Conservation (phyloP, 306 rosid species). For the Quercus robur region DNA sequence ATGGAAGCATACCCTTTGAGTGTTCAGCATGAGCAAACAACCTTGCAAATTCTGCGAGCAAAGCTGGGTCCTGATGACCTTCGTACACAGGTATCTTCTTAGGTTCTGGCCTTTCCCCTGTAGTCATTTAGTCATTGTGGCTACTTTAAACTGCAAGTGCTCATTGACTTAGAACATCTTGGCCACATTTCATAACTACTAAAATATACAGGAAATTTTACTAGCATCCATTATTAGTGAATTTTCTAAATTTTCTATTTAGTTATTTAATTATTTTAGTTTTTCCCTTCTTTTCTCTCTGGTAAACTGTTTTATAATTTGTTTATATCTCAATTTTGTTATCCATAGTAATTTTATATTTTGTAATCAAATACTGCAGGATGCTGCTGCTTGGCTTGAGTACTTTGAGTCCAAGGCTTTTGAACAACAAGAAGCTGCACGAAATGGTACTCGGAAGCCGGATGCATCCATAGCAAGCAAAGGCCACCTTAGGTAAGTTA, state of each 20-base stretch:
- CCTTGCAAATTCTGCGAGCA: conserved; percentile 88
- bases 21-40: conserved; percentile 98
- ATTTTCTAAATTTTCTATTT: not conserved
- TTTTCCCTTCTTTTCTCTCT: not conserved
- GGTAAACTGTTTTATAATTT: not conserved
- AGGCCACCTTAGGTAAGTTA: conserved; percentile 88
- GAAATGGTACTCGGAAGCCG: conserved; percentile 93
- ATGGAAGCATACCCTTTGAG: conserved; percentile 99
- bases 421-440: conserved; percentile 99
- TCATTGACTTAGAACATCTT: not conserved
- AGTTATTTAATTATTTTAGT: not conserved
- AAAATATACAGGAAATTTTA: not conserved
- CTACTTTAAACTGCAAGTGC: not conserved
- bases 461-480: conserved; percentile 98
- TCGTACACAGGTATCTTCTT: conserved; percentile 82
- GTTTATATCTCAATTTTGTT: not conserved
- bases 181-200: not conserved
- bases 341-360: not conserved
- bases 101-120: not conserved
- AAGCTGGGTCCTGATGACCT: conserved; percentile 96
- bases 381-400: conserved; percentile 99
- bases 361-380: conserved; percentile 51
- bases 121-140: not conserved
- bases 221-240: not conserved
- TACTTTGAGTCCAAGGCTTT: conserved; percentile 99